Conservation (phyloP, 2,329 filamentous ascomycete genomes). For the Paecilomyces formosus region DNA sequence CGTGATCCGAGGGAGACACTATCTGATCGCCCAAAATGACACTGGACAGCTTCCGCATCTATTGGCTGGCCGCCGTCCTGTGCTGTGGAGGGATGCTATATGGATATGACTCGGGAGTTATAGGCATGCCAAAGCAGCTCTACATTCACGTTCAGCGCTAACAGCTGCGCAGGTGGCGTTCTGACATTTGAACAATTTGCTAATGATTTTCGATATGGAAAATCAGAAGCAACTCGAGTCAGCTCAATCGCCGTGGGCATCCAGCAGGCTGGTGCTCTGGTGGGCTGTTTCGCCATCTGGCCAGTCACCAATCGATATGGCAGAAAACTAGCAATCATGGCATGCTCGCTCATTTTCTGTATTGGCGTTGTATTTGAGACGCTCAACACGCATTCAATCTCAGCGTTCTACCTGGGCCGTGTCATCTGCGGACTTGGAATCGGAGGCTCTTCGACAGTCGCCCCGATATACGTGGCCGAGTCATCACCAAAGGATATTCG, state of each 20-base stretch:
- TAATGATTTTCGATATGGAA: conserved; percentile 35
- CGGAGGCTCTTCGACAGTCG: conserved; percentile 39
- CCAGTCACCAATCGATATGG: conserved; percentile 42
- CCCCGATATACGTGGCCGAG: conserved; percentile 39
- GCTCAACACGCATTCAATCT: conserved; percentile 38
- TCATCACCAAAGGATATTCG: conserved; percentile 42
- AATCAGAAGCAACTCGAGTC: conserved; percentile 32
- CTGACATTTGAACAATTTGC: conserved; percentile 40
- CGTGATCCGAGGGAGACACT: not conserved
- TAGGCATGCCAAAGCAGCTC: conserved; percentile 21
- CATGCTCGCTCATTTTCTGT: conserved; percentile 41
- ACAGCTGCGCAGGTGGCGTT: conserved; percentile 31
- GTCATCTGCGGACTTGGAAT: conserved; percentile 44
- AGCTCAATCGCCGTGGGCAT: conserved; percentile 45
- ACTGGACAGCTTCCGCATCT: conserved; percentile 39
- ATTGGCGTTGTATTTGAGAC: conserved; percentile 40
- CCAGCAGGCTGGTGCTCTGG: conserved; percentile 47
- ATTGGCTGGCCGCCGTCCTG: conserved; percentile 45
- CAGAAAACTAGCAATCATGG: conserved; percentile 38
- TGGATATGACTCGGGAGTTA: conserved; percentile 37
- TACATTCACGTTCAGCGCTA: not conserved
- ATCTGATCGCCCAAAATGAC: conserved; percentile 1
- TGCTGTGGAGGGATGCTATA: conserved; percentile 45
- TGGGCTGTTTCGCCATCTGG: conserved; percentile 45
- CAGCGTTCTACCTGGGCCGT: conserved; percentile 40